A percentile compares a stretch with the other conserved stretches of the same genome.
These are phyloP conservation scores for Mortierella antarctica DNA, from an alignment of 192 early-diverging fungal genomes.

Conservation along the genomic window DNA sequence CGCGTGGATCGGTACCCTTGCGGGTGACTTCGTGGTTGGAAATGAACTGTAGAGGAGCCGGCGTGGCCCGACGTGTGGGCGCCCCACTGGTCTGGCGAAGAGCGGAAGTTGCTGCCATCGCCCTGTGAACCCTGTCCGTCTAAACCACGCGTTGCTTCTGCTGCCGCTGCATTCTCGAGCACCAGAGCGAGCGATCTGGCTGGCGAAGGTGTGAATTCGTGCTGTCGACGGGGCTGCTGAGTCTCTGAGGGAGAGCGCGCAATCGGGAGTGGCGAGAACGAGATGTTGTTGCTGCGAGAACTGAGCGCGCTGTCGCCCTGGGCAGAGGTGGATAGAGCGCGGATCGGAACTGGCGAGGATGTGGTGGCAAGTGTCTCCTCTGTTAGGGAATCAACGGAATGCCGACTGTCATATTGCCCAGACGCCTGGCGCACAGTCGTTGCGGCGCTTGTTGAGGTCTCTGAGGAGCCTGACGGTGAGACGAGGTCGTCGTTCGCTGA, in stretches of 20 bases:
- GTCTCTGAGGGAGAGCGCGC: conserved; percentile 16
- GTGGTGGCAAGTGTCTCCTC: not conserved
- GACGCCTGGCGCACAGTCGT: not conserved
- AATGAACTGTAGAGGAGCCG: conserved; percentile 19
- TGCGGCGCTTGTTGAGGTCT: not conserved
- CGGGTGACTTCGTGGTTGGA: conserved; percentile 9
- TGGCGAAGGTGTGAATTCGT: conserved; percentile 22
- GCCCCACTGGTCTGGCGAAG: not conserved
- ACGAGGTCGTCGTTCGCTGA: no score
- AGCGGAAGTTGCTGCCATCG: no score
- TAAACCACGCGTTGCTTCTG: not conserved
- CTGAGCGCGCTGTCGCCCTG: not conserved
- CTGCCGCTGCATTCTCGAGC: conserved; percentile 10
- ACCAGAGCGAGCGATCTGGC: conserved; percentile 25
- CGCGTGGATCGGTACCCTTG: conserved; percentile 2
- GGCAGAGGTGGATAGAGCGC: not conserved
- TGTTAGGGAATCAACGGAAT: no score
- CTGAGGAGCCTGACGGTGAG: not conserved
- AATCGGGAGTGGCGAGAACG: conserved; percentile 11
- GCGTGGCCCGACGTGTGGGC: conserved; percentile 2
- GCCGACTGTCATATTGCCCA: no score
- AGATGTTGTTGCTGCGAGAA: not conserved
- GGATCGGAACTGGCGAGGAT: conserved; percentile 11
- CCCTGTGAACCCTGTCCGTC: no score
- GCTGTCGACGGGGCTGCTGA: not conserved